Percentiles rank a stretch among this genome's conserved stretches.
phyloP scores from a whole-genome alignment of 2,329 filamentous ascomycete genomes.

The Leptodontidium sp. region DNA sequence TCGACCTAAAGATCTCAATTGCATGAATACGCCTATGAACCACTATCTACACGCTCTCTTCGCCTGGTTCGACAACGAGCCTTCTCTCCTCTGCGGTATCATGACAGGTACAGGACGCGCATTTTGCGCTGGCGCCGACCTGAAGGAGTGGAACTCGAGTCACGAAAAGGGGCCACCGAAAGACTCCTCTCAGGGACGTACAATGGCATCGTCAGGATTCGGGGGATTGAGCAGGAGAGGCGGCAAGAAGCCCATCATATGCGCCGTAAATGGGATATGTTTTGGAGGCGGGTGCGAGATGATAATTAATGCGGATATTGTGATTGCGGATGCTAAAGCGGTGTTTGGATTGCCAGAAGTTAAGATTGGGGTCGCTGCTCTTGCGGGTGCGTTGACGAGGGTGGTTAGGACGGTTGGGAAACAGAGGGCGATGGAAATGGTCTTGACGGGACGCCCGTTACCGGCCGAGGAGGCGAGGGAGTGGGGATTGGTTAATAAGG shows the following conservation, averaged over 20 bases:
- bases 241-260: conserved; percentile 79
- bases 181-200: background rate
- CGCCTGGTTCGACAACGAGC: conserved; percentile 70
- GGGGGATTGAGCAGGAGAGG: conserved; percentile 70
- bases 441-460: conserved; percentile 68
- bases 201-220: conserved; percentile 59
- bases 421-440: conserved; percentile 76
- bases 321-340: conserved; percentile 66
- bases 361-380: conserved; percentile 72
- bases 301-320: conserved; percentile 75
- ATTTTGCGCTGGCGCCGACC: conserved; percentile 74
- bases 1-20: conserved; percentile 65
- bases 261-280: conserved; percentile 78
- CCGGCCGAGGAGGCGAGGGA: conserved; percentile 64
- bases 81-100: conserved; percentile 64
- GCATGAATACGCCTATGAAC: conserved; percentile 52
- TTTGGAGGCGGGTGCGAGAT: conserved; percentile 83
- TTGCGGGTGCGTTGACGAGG: conserved; percentile 75
- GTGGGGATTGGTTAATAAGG: conserved; percentile 76
- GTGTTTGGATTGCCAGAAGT: conserved; percentile 77
- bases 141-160: conserved; percentile 68
- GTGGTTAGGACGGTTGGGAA: conserved; percentile 71
- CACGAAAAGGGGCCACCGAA: conserved; percentile 46
- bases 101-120: conserved; percentile 69
- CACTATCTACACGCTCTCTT: conserved; percentile 56